Percentiles rank a stretch among this genome's conserved stretches.
These are phyloP conservation scores for Penicillium sp. DNA, from an alignment of 2,329 filamentous ascomycete species.

Conservation along the genomic window DNA sequence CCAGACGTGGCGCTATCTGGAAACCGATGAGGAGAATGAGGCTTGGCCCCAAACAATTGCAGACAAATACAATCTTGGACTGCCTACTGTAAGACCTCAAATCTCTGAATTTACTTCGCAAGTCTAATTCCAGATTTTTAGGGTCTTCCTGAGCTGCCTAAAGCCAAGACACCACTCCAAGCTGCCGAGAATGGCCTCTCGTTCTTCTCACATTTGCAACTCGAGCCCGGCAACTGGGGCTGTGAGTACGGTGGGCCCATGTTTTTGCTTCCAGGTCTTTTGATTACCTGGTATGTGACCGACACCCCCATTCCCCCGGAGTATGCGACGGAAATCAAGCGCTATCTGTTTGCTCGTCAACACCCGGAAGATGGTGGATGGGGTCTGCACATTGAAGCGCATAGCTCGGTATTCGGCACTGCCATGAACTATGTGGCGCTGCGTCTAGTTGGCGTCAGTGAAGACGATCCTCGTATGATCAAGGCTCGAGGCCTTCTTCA, in stretches of 20 bases:
- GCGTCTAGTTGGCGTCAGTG: slow-evolving; percentile 77
- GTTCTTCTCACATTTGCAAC: slow-evolving; percentile 88
- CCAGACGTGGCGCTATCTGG: slow-evolving; percentile 92
- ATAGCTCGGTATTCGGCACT: slow-evolving; percentile 89
- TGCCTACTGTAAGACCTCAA: slow-evolving; percentile 66
- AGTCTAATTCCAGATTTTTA: slow-evolving; percentile 40
- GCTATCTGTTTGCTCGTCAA: slow-evolving; percentile 85
- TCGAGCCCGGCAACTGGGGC: slow-evolving; percentile 88
- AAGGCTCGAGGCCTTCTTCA: slow-evolving; percentile 82
- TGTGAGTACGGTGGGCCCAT: slow-evolving; percentile 98
- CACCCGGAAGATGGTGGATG: slow-evolving; percentile 90
- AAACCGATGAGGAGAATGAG: slow-evolving; percentile 68
- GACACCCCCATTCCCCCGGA: slow-evolving; percentile 80
- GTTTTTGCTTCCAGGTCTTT: slow-evolving; percentile 85
- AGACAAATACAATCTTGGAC: slow-evolving; percentile 85
- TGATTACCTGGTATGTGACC: slow-evolving; percentile 86
- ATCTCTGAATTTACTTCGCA: neutral
- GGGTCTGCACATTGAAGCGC: slow-evolving; percentile 93
- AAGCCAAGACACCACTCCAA: slow-evolving; percentile 71
- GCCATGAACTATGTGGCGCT: slow-evolving; percentile 82
- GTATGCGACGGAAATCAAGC: slow-evolving; percentile 83
- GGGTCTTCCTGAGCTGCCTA: slow-evolving; percentile 72
- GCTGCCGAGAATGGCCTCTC: slow-evolving; percentile 78
- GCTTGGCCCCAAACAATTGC: slow-evolving; percentile 83
- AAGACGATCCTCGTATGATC: slow-evolving; percentile 81